phyloP scores from a whole-genome alignment of 2,329 filamentous ascomycete species.

The Celoporthe dispersa region DNA sequence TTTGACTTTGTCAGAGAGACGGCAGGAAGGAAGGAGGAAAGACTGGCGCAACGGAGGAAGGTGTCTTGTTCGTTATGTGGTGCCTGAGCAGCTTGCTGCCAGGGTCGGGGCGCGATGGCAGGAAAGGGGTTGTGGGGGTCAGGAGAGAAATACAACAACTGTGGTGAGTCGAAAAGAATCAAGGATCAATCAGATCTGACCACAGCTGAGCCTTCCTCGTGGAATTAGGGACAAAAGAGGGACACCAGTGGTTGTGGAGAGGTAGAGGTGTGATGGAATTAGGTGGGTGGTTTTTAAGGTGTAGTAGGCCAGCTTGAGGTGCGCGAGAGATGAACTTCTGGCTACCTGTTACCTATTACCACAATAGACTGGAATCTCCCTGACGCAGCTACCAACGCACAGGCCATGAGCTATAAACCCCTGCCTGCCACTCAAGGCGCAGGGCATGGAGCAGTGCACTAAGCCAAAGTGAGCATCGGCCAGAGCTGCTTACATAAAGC shows the following conservation, averaged over 20 bases:
- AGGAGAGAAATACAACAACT: constrained; percentile 22
- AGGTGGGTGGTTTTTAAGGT: constrained; percentile 15
- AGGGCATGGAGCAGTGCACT: not conserved
- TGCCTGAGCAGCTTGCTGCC: constrained; percentile 26
- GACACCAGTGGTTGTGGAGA: constrained; percentile 19
- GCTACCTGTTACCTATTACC: constrained; percentile 30
- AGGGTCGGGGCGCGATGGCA: constrained; percentile 8
- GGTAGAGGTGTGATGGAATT: constrained; percentile 17
- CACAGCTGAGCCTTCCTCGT: constrained; percentile 13
- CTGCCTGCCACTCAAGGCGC: not conserved
- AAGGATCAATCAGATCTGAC: constrained; percentile 20
- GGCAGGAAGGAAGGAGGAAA: constrained; percentile 1
- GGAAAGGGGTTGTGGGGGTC: constrained; percentile 22
- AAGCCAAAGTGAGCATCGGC: not conserved
- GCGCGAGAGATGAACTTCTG: constrained; percentile 24
- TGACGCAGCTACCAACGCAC: constrained; percentile 24
- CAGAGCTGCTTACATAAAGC: constrained; percentile 1
- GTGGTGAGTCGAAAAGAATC: constrained; percentile 15
- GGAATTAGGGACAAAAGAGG: constrained; percentile 17
- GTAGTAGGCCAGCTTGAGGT: constrained; percentile 21
- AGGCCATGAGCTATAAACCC: constrained; percentile 4
- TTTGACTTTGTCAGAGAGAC: not conserved
- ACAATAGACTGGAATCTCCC: constrained; percentile 15
- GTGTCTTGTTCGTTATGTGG: constrained; percentile 19
- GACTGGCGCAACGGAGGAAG: not conserved